Percentiles rank a stretch among this genome's conserved stretches.
phyloP scores from a whole-genome alignment of 2,329 filamentous ascomycete genomes.

The Colletotrichum chlorophyti region DNA sequence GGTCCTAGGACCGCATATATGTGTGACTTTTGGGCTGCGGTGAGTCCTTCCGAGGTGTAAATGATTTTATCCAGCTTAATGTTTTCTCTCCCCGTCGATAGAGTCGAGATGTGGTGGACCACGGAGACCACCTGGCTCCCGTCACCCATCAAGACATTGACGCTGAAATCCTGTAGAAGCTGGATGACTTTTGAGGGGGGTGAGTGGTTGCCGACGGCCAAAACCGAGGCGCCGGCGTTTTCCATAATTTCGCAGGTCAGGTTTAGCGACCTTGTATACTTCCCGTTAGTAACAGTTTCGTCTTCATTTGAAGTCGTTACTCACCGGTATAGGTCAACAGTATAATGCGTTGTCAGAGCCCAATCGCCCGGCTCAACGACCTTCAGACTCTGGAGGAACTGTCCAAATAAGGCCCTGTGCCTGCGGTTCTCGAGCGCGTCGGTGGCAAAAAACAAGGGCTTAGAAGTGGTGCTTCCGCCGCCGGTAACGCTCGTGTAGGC shows the following conservation, averaged over 20 bases:
- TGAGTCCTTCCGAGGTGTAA: constrained; percentile 52
- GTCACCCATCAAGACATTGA: constrained; percentile 47
- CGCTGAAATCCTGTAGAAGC: constrained; percentile 38
- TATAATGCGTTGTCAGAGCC: constrained; percentile 44
- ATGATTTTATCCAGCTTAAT: constrained; percentile 48
- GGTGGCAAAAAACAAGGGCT: constrained; percentile 46
- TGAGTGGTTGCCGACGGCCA: constrained; percentile 43
- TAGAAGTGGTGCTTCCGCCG: constrained; percentile 39
- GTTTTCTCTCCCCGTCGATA: constrained; percentile 30
- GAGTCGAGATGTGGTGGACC: constrained; percentile 41
- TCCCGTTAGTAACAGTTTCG: not conserved
- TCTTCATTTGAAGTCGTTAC: not conserved
- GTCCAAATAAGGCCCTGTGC: constrained; percentile 43
- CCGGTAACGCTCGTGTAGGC: constrained; percentile 49
- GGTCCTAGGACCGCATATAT: constrained; percentile 38
- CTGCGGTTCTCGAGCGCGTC: constrained; percentile 48
- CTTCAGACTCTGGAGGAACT: constrained; percentile 37
- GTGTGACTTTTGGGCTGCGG: constrained; percentile 37
- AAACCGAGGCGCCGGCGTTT: constrained; percentile 46
- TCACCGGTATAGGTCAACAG: constrained; percentile 47
- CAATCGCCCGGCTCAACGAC: constrained; percentile 45
- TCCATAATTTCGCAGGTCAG: constrained; percentile 47
- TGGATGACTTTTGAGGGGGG: constrained; percentile 33
- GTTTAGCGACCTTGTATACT: constrained; percentile 41
- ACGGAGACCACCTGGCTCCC: constrained; percentile 45